phyloP scores from a whole-genome alignment of 495 filamentous ascomycete species.

The Astrothelium macrocarpum region DNA sequence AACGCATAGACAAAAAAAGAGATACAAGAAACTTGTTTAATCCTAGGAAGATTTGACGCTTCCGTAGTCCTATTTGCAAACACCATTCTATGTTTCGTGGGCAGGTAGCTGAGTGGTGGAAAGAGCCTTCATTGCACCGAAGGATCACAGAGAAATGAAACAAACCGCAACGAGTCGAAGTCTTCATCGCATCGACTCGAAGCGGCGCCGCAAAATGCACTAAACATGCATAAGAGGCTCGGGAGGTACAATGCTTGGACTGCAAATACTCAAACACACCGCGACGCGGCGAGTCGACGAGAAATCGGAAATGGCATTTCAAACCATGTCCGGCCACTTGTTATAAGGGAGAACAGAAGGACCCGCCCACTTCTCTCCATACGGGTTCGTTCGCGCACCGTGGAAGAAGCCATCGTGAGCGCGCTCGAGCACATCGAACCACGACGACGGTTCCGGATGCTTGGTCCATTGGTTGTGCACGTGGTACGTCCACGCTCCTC shows the following conservation, averaged over 20 bases:
- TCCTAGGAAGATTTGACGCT: neutral
- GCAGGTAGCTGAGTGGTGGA: no score
- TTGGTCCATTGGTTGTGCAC: slow-evolving; percentile 50
- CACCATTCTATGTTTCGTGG: neutral
- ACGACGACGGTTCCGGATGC: slow-evolving; percentile 47
- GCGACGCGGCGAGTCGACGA: no score
- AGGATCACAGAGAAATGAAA: no score
- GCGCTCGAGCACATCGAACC: slow-evolving; percentile 45
- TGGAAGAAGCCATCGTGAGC: slow-evolving; percentile 46
- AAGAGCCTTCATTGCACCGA: no score
- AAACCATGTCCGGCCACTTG: slow-evolving; percentile 32
- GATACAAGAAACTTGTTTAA: neutral
- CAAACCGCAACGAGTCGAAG: no score
- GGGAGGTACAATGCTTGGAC: no score
- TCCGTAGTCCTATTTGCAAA: neutral
- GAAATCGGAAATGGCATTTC: slow-evolving; percentile 9
- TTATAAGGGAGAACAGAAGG: slow-evolving; percentile 31
- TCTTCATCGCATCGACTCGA: no score
- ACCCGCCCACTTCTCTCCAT: slow-evolving; percentile 46
- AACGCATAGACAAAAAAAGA: neutral
- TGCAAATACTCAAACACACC: no score
- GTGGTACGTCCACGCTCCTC: slow-evolving; percentile 49
- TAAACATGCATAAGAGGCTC: no score
- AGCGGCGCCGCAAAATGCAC: no score
- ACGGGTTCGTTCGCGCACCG: slow-evolving; percentile 36